Conservation (phyloP, 1,284 basidiomycete species). For the Malassezia caprae region DNA sequence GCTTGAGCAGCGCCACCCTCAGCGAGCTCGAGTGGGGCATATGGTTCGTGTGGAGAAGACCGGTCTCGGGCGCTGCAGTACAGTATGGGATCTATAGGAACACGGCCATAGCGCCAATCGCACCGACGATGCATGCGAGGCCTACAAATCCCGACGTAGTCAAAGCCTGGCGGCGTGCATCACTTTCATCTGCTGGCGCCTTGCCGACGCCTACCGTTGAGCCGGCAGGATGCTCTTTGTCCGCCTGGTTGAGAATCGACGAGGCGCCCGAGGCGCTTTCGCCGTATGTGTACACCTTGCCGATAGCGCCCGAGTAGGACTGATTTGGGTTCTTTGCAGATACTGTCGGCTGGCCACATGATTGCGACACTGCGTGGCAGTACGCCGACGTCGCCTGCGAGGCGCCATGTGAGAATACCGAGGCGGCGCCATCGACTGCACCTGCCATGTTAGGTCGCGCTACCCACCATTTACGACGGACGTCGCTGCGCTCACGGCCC, state of each 20-base stretch:
- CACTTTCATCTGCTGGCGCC: background rate
- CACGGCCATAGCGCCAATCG: background rate
- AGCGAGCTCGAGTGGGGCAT: background rate
- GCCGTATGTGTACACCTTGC: conserved; percentile 9
- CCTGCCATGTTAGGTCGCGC: background rate
- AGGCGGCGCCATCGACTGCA: background rate
- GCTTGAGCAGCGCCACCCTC: conserved; percentile 2
- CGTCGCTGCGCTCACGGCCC: background rate
- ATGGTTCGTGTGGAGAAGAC: background rate
- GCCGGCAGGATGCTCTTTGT: background rate
- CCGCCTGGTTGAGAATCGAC: background rate
- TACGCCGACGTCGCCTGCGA: background rate
- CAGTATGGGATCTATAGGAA: conserved; percentile 3
- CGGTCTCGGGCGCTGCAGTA: background rate
- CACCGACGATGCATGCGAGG: background rate
- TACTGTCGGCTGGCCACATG: conserved; percentile 2
- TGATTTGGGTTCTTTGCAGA: conserved; percentile 3
- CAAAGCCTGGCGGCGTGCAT: background rate
- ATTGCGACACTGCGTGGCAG: background rate
- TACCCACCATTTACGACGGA: background rate
- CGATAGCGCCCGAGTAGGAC: conserved; percentile 10
- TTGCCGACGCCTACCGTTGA: background rate
- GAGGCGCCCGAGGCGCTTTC: conserved; percentile 3
- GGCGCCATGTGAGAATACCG: background rate
- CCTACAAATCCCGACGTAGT: background rate